Base-by-base conservation (phyloP, 2,329 filamentous ascomycete species). In the Penicillium sp. region DNA sequence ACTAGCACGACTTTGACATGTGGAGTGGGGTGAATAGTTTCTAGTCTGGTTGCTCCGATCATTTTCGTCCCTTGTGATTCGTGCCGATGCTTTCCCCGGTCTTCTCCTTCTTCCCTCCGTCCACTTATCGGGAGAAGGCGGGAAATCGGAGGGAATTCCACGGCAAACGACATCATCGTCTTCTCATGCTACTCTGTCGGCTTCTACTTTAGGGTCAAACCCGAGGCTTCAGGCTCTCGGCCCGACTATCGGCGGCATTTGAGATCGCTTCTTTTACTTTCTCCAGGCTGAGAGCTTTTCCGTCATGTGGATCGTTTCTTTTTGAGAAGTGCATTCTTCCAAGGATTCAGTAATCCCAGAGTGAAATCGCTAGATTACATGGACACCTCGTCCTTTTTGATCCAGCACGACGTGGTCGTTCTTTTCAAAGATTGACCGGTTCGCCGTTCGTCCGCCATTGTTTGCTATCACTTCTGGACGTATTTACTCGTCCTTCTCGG, bases 401-500 rank as follows among this genome's bases (percentile, higher is more conserved):
- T 59, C 61, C 62, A 63, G 62, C 60, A 65, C 47, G 58, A 59
- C 58, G 55, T 57, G 53, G 43, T 41, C 59, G 47, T 63, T 45
- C 16, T 26, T 33, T 60, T 42, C 44, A 16, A 44, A 47, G 47
- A 34, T 45, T 34, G 39, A 26, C 45, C 24, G 15, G 23, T 43
- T 33, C 39, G 44, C 48, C 41, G 48, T 53, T 53, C 51, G 42
- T 39, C 49, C 38, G 42, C 43, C 45, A 45, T 53, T 45, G 23
- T 34, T 45, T 34, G n/a, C 26, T 13, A 38, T 49, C 31, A 41
- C 24, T 47, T 28, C 29, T 42, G 46, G 41, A 49, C 15, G 29
- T 26, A 53, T 66, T 68, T 72, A 72, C 60, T 70, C 69, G 57
- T 66, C 64, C 64, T 69, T 58, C 64, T 70, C 68, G 43, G 68